Percentiles rank a stretch among this genome's conserved stretches.
Evolutionary conservation across 306 rosid genomes (phyloP).

Genomic region (Arachis stenosperma): DNA sequence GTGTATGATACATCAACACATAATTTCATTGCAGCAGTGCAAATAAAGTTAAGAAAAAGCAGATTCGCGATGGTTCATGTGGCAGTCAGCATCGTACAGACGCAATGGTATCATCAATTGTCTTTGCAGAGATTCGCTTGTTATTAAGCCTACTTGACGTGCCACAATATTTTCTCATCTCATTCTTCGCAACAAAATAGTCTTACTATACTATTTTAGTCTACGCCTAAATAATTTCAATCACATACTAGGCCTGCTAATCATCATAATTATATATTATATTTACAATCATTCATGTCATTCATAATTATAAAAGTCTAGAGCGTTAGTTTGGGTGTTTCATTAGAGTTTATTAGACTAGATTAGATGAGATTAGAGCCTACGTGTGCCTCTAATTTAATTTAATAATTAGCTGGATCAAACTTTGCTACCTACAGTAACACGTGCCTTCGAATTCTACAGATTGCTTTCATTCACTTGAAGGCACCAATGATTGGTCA

Average conservation of each 20-base stretch:
- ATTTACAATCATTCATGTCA: neutral
- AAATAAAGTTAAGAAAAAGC: neutral
- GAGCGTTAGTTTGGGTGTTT: neutral
- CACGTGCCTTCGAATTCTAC: neutral
- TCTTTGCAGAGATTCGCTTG: neutral
- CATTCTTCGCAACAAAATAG: no score
- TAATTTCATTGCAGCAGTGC: neutral
- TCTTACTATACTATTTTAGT: neutral
- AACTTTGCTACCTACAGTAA: neutral
- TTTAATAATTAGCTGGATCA: conserved; percentile 1
- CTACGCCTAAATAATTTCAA: conserved; percentile 13
- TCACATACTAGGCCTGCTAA: neutral
- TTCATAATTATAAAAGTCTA: neutral
- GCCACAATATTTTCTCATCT: neutral
- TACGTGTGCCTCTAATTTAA: neutral
- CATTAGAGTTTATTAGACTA: neutral
- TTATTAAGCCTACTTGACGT: neutral
- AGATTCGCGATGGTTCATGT: conserved; percentile 15
- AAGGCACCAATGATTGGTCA: neutral
- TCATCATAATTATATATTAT: neutral
- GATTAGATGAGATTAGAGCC: neutral
- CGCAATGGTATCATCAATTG: neutral
- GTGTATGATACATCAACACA: neutral
- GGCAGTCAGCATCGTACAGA: neutral
- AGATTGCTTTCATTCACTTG: neutral